phyloP scores from a whole-genome alignment of 23 red algal species.

The Gracilaria caudata region DNA sequence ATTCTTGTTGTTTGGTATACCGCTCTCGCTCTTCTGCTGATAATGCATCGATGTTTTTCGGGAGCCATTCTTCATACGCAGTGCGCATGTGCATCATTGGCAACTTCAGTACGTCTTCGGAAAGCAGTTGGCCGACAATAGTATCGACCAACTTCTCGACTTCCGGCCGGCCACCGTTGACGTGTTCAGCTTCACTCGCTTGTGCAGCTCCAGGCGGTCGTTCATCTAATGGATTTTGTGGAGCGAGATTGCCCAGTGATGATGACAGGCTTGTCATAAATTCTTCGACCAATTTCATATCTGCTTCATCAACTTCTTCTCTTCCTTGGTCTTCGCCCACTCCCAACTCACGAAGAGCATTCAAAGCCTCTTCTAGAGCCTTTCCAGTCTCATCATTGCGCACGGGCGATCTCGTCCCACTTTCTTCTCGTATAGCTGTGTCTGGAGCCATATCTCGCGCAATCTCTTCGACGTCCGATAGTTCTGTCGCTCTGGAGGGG shows the following conservation, averaged over 20 bases:
- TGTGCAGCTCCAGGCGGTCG: background rate
- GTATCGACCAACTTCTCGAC: slow-evolving; percentile 65
- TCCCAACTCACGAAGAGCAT: slow-evolving; percentile 35
- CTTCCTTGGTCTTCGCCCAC: slow-evolving; percentile 33
- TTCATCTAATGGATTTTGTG: slow-evolving; percentile 1
- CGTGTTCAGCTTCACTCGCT: background rate
- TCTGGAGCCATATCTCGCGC: background rate
- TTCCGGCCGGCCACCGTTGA: slow-evolving; percentile 16
- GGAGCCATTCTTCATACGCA: slow-evolving; percentile 68
- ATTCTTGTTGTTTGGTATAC: slow-evolving; percentile 39
- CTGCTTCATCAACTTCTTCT: slow-evolving; percentile 36
- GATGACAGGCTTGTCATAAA: slow-evolving; percentile 56
- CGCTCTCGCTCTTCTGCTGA: slow-evolving; percentile 41
- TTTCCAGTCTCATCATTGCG: slow-evolving; percentile 31
- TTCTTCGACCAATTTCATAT: slow-evolving; percentile 71
- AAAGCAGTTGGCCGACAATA: slow-evolving; percentile 67
- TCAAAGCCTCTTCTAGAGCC: slow-evolving; percentile 52
- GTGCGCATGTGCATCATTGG: slow-evolving; percentile 72
- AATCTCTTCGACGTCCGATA: slow-evolving; percentile 5
- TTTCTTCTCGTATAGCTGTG: slow-evolving; percentile 32
- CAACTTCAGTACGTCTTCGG: slow-evolving; percentile 56
- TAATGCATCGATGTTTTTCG: slow-evolving; percentile 20
- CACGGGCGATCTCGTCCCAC: slow-evolving; percentile 9
- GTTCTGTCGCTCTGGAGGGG: slow-evolving; percentile 7
- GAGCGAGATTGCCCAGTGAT: slow-evolving; percentile 10